Evolutionary conservation across 1,284 basidiomycete species (phyloP).

Genomic region (Bjerkandera adusta): DNA sequence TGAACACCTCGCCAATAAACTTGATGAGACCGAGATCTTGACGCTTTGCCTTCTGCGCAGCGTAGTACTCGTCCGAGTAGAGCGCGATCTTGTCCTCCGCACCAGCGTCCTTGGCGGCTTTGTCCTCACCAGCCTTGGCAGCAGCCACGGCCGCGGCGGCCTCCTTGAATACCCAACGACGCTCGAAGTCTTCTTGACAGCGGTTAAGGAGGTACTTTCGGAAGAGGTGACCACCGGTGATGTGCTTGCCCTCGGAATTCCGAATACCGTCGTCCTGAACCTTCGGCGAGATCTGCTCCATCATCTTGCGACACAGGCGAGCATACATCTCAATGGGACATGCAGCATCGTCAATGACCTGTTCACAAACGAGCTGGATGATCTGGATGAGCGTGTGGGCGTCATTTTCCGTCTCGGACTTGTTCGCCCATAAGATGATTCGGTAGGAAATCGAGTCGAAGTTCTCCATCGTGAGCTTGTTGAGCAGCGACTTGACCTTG

Average conservation of each 20-base stretch:
- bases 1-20: constrained; percentile 98
- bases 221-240: constrained; percentile 89
- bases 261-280: constrained; percentile 87
- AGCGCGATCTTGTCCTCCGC: constrained; percentile 60
- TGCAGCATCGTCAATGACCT: constrained; percentile 84
- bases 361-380: constrained; percentile 95
- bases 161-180: constrained; percentile 79
- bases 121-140: constrained; percentile 55
- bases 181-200: constrained; percentile 86
- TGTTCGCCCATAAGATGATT: constrained; percentile 82
- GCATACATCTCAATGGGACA: constrained; percentile 99
- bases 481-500: constrained; percentile 91
- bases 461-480: constrained; percentile 97
- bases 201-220: constrained; percentile 68
- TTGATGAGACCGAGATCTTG: constrained; percentile 95
- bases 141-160: constrained; percentile 33
- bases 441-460: constrained; percentile 83
- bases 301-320: constrained; percentile 88
- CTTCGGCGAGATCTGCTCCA: constrained; percentile 68
- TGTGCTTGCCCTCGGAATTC: constrained; percentile 79
- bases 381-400: constrained; percentile 94
- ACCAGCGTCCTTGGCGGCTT: constrained; percentile 58
- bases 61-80: constrained; percentile 97
- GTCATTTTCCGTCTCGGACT: constrained; percentile 89
- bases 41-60: constrained; percentile 95